These are phyloP conservation scores for Phyllosticta ampelicida DNA, from an alignment of 2,329 filamentous ascomycete species.

Conservation along the genomic window DNA sequence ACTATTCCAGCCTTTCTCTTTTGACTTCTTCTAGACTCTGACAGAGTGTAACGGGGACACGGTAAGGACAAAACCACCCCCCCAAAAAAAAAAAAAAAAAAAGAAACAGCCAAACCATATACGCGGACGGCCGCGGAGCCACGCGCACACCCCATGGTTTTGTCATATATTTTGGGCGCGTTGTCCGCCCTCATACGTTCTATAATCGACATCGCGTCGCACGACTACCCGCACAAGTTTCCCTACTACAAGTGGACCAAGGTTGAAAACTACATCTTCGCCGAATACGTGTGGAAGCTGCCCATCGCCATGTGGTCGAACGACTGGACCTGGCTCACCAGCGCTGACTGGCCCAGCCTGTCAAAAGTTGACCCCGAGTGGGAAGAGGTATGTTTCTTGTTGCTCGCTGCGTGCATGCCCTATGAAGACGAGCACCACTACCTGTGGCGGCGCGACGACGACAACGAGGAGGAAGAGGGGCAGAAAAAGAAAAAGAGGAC, in stretches of 20 bases:
- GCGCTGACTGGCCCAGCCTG: neutral
- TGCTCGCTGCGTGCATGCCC: neutral
- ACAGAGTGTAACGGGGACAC: neutral
- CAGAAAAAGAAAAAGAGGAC: neutral
- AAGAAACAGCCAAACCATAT: neutral
- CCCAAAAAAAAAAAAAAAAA: too few species aligned
- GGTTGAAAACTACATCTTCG: neutral
- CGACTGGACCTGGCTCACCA: neutral
- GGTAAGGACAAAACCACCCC: neutral
- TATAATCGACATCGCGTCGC: neutral
- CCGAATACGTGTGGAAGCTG: neutral
- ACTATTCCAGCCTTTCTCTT: neutral
- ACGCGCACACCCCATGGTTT: neutral
- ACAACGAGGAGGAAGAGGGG: neutral
- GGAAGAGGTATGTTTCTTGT: neutral
- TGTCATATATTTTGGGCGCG: neutral
- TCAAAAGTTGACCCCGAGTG: slow-evolving; percentile 1
- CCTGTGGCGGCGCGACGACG: too few species aligned
- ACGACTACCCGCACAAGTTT: neutral
- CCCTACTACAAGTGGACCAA: neutral
- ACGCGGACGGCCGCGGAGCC: too few species aligned
- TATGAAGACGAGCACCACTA: neutral
- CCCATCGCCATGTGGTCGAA: neutral
- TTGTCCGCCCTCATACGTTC: neutral
- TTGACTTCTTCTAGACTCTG: neutral